Base-by-base conservation (phyloP, 2,329 filamentous ascomycete genomes). In the Paecilomyces niveus region DNA sequence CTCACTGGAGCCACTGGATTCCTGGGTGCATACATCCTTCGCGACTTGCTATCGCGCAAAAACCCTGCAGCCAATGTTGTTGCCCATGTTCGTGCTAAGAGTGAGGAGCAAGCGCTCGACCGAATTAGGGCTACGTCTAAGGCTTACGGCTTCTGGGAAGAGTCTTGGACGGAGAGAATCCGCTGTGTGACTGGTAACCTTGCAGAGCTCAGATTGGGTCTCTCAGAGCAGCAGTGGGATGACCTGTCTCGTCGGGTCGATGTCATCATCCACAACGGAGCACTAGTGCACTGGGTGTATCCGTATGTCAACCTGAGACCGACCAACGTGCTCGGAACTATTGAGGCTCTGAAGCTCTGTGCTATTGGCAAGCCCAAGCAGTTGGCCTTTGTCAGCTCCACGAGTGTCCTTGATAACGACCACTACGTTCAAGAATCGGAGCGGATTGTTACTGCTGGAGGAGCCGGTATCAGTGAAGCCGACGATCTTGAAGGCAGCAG, bases 1-100 rank as follows among this genome's bases (percentile, higher is more conserved):
- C 76, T 97, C 4, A 97, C 92, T 2, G 92, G 93, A 51, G 91
- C 90, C 3, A 97, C 92, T 4, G 92, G 92, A 2, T 97, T 97
- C 79, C 75, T 97, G 21, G 92, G 92, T 29, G 83, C 89, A 0
- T 95, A 92, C 68, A 79, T 97, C 10, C 78, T 95, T 32, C 83
- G 83, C 57, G 90, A 96, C 57, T 74, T 96, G 1, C 80, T 97
- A 1, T 82, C 83, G 45, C 80, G 88, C 24, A 76, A 78, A 9
- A 76, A 76, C 15, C 81, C 77, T 18, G 73, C 76, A 18, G 77
- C 84, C 13, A 86, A 83, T 63, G 80, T 96, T 9, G 85, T 96
- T 58, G 86, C 87, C 0, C 86, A 92, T 58, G 88, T 96, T 3
- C 87, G 92, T 55, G 85, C 85, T 45, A 86, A 87, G 70, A 84